A percentile compares a stretch with the other conserved stretches of the same genome.
Conservation (phyloP, 306 rosid genomes). For the Biancaea sappan region DNA sequence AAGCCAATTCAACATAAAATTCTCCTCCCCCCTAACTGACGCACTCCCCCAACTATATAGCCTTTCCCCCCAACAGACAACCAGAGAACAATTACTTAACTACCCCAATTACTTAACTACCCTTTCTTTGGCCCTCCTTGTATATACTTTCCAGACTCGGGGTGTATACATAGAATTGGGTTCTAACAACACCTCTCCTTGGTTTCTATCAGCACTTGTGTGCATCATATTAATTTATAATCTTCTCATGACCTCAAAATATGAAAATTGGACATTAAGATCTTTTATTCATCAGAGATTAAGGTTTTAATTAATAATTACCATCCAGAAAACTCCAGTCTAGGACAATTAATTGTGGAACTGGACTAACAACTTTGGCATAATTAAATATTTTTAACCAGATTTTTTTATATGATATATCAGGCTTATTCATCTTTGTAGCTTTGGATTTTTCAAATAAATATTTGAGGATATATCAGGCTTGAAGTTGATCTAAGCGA, state of each 20-base stretch:
- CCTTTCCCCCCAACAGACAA: no score
- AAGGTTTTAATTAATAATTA: not conserved
- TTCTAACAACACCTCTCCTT: no score
- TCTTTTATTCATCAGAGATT: not conserved
- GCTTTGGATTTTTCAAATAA: not conserved
- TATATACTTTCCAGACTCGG: no score
- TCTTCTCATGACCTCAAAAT: conserved; percentile 18
- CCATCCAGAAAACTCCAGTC: not conserved
- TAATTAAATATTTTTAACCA: not conserved
- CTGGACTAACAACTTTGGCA: not conserved
- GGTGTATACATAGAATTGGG: no score
- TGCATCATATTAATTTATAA: not conserved
- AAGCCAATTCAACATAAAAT: no score
- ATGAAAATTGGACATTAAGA: not conserved
- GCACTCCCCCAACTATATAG: no score
- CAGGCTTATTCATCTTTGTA: not conserved
- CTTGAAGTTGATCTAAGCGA: not conserved
- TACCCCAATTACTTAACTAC: no score
- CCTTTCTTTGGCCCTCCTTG: no score
- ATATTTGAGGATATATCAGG: not conserved
- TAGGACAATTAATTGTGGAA: not conserved
- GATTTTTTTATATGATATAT: not conserved
- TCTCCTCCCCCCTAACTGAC: no score
- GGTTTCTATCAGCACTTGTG: no score
- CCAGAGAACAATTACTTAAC: no score